Base-by-base conservation (phyloP, 1,284 basidiomycete genomes). In the Trichosporon inkin region DNA sequence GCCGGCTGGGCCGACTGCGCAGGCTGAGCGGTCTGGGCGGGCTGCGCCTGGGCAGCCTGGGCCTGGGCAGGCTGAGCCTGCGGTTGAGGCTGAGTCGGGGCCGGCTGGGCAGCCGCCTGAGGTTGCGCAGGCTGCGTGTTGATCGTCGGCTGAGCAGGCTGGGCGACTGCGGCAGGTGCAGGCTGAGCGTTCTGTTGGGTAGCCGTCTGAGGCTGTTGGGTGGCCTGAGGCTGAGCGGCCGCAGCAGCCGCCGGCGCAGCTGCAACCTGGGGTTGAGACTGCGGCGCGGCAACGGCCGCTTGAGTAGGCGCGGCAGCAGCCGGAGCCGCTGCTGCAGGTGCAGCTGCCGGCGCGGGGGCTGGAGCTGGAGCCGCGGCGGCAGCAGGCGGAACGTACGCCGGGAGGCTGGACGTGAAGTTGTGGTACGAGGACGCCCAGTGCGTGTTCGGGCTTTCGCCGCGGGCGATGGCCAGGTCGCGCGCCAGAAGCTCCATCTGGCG, bases 71-170 rank as follows among this genome's bases (percentile, higher is more conserved):
- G n/a, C 40, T 41, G 40, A 13, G 41, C 38, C 53, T 39, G 53
- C 20, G 20, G 14, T 38, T 39, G 53, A 10, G 34, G 49, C 56
- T 58, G 56, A 17, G 36, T 36, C 24, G n/a, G 38, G 16, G 38
- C 19, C 53, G 39, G 40, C 84, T 11, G 56, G 14, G 37, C 37
- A 8, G 36, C 19, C 4, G 24, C 62, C 62, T 17, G 56, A 16
- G 24, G 44, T 20, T n/a, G 38, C n/a, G 40, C 38, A 17, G 22
- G 37, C n/a, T 14, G 38, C n/a, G 39, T 16, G 28, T 7, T 10
- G 24, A 47, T 32, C 6, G n/a, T 34, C 6, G 55, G 40, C 20
- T 32, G 28, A 32, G 40, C 19, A 28, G 24, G 36, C n/a, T 20
- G 47, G 19, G 51, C 39, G 38, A 36, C 35, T 28, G 52, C n/a